phyloP scores from a whole-genome alignment of 345 rosid species.

The Melaleuca quinquenervia region DNA sequence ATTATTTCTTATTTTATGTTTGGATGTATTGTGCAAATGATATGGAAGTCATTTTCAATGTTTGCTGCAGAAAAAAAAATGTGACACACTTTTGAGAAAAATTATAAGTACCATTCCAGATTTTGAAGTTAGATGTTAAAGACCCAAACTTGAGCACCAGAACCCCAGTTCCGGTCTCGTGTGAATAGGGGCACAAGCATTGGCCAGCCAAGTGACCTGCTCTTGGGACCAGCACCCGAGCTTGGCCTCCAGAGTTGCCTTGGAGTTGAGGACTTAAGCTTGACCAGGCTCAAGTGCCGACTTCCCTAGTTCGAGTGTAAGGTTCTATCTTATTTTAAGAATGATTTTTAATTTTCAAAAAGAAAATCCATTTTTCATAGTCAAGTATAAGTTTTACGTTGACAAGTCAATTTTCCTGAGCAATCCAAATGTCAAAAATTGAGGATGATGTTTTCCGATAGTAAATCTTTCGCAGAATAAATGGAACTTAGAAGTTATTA shows the following conservation, averaged over 20 bases:
- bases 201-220: background rate
- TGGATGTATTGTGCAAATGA: background rate
- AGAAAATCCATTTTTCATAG: too few species aligned
- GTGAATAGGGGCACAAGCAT: background rate
- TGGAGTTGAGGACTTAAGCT: background rate
- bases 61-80: background rate
- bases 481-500: too few species aligned
- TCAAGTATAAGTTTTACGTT: too few species aligned
- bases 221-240: background rate
- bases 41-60: background rate
- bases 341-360: too few species aligned
- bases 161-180: background rate
- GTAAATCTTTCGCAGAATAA: too few species aligned
- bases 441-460: too few species aligned
- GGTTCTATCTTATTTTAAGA: background rate
- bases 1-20: background rate
- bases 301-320: background rate
- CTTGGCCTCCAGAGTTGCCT: background rate
- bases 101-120: background rate
- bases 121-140: background rate
- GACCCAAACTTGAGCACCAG: background rate
- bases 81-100: background rate
- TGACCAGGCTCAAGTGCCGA: background rate
- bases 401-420: too few species aligned
- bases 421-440: too few species aligned